Percentiles rank a stretch among this genome's conserved stretches.
Conservation (phyloP, 176 grass and related monocot species). For the Aegilops sharonensis region DNA sequence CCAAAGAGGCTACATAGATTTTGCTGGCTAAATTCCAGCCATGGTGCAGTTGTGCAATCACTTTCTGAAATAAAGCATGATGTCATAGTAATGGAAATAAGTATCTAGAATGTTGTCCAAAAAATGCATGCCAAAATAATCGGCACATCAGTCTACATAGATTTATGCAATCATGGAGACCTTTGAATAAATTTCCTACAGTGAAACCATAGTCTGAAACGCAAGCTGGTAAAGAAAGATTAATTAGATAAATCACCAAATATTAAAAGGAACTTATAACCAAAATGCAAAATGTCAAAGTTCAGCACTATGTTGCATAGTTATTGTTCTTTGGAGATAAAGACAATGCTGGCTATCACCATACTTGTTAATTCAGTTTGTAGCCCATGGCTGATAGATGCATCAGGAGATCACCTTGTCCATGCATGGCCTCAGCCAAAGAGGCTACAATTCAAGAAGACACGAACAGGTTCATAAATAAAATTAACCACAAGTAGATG, state of each 20-base stretch:
- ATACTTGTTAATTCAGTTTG: conserved; percentile 70
- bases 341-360: neutral
- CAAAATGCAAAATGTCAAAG: neutral
- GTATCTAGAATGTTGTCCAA: neutral
- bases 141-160: neutral
- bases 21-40: neutral
- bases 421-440: conserved; percentile 59
- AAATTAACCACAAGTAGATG: no score
- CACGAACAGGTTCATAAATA: neutral
- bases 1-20: no score
- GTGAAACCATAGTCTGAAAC: conserved; percentile 61
- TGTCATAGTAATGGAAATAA: neutral
- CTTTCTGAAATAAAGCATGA: conserved; percentile 39
- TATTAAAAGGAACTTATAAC: neutral
- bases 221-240: conserved; percentile 35
- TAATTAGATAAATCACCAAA: conserved; percentile 21
- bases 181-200: conserved; percentile 52
- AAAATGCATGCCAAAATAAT: conserved; percentile 43
- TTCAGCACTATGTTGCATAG: neutral
- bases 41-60: conserved; percentile 52
- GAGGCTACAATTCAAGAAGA: conserved; percentile 39
- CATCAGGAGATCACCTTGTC: conserved; percentile 64
- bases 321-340: neutral
- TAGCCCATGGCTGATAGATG: conserved; percentile 54
- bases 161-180: conserved; percentile 61